A percentile compares a stretch with the other conserved stretches of the same genome.
Evolutionary conservation across 129 eudicot species (phyloP).

Genomic region (Escallonia herrerae): DNA sequence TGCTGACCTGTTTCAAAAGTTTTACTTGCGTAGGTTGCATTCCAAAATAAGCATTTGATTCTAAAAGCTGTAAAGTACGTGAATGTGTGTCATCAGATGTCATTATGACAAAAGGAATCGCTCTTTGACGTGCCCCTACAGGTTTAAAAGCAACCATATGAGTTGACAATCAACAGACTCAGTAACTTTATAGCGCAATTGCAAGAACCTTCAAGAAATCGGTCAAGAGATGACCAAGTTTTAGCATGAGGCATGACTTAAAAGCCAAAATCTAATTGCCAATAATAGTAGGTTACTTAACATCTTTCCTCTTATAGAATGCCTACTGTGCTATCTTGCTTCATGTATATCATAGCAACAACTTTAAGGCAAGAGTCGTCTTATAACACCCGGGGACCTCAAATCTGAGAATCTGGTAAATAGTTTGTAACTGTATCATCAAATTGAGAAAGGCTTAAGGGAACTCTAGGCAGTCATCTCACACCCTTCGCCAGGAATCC

Average conservation of each 20-base stretch:
- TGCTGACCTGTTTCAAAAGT: conserved; percentile 85
- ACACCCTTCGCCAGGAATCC: too few relatives aligned
- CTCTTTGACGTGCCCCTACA: conserved; percentile 57
- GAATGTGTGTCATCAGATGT: conserved; percentile 97
- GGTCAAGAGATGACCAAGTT: background rate
- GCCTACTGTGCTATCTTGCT: background rate
- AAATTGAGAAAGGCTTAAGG: too few relatives aligned
- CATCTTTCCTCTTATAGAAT: background rate
- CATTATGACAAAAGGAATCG: conserved; percentile 88
- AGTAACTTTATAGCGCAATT: background rate
- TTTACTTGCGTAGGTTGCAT: conserved; percentile 84
- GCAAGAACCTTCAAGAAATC: background rate
- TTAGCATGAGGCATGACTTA: too few relatives aligned
- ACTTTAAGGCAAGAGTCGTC: background rate
- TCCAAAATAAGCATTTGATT: conserved; percentile 81
- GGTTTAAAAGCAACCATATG: conserved; percentile 9
- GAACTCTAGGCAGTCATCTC: too few relatives aligned
- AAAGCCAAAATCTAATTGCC: background rate
- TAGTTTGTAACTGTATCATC: too few relatives aligned
- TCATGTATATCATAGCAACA: background rate
- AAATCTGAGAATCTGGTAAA: too few relatives aligned
- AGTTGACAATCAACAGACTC: background rate
- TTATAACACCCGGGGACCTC: too few relatives aligned
- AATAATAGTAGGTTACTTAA: background rate
- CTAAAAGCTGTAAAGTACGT: conserved; percentile 62